Conservation (phyloP, 208 protist genomes). For the Crithidia sp. region DNA sequence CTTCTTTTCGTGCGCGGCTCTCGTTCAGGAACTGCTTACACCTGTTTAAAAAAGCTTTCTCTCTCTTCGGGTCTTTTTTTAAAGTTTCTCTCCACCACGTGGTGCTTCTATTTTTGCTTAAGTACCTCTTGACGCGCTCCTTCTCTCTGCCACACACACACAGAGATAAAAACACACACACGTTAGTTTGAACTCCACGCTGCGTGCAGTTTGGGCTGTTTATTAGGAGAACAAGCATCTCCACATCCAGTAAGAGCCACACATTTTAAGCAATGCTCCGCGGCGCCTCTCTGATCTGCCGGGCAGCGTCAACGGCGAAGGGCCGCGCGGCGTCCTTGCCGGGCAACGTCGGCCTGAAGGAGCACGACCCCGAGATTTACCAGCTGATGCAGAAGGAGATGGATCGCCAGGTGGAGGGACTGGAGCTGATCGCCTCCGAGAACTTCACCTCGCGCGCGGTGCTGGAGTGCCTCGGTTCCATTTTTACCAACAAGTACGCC, state of each 20-base stretch:
- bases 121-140: background rate
- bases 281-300: conserved; percentile 19
- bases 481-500: conserved; percentile 99
- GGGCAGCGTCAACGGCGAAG: conserved; percentile 14
- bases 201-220: too few species aligned
- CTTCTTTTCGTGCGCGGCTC: background rate
- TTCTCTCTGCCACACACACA: background rate
- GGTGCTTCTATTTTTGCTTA: conserved; percentile 3
- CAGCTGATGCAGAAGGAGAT: conserved; percentile 88
- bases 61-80: background rate
- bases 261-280: conserved; percentile 16
- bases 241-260: too few species aligned
- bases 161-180: background rate
- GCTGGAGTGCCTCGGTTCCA: conserved; percentile 97
- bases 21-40: too few species aligned
- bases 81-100: background rate
- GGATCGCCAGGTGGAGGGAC: conserved; percentile 78
- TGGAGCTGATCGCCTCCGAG: conserved; percentile 94
- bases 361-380: conserved; percentile 81
- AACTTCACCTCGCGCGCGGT: conserved; percentile 99
- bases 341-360: conserved; percentile 35
- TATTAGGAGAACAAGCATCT: too few species aligned
- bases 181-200: too few species aligned
- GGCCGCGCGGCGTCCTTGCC: conserved; percentile 15
- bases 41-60: conserved; percentile 1